Evolutionary conservation across 495 filamentous ascomycete species (phyloP).

Genomic region (Trypethelium eluteriae): DNA sequence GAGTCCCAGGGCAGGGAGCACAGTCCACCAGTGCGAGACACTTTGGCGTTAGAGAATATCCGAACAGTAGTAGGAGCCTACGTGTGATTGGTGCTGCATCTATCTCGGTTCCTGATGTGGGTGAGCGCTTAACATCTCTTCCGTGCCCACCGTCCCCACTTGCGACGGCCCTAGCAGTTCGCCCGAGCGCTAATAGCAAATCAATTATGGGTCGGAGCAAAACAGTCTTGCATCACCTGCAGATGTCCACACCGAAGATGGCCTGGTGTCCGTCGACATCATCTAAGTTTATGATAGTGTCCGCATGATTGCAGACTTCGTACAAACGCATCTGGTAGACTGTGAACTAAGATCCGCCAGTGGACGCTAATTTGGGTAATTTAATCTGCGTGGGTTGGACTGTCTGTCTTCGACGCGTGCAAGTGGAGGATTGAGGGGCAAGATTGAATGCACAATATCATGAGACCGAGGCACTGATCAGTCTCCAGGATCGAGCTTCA

Average conservation of each 20-base stretch:
- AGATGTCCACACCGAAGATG: background rate
- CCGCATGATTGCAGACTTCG: background rate
- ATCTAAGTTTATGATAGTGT: background rate
- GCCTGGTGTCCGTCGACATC: background rate
- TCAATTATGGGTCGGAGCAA: conserved; percentile 3
- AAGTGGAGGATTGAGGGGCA: too few species aligned
- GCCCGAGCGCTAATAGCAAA: conserved; percentile 6
- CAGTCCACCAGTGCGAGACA: conserved; percentile 6
- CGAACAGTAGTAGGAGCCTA: background rate
- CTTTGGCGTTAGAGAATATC: background rate
- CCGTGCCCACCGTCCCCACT: background rate
- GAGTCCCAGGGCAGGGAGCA: conserved; percentile 1
- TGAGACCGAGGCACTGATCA: too few species aligned
- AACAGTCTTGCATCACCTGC: background rate
- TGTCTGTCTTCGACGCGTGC: too few species aligned
- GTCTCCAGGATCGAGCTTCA: too few species aligned
- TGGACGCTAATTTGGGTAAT: background rate
- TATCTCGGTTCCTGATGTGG: conserved; percentile 7
- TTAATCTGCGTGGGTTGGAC: background rate
- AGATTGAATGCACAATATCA: too few species aligned
- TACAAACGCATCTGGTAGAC: background rate
- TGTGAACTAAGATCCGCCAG: background rate
- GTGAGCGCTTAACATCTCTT: background rate
- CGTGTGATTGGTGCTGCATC: background rate
- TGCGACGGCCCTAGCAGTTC: background rate